Evolutionary conservation across 192 early-diverging fungal species (phyloP).

Genomic region (Nowakowskiella sp.): DNA sequence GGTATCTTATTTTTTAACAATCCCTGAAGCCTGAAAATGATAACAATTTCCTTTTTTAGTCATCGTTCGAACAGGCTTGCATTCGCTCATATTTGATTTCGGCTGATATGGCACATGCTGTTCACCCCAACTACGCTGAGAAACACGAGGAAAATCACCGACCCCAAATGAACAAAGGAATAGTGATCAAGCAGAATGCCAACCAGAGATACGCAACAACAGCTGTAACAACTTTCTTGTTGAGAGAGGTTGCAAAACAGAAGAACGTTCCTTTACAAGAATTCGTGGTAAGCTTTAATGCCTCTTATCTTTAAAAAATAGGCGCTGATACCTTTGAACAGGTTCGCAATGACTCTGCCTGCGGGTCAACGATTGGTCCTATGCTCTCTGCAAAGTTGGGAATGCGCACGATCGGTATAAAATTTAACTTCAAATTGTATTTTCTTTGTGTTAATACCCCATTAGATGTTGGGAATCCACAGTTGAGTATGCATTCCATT

Average conservation of each 20-base stretch:
- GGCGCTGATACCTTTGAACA: slow-evolving; percentile 27
- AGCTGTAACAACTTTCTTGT: slow-evolving; percentile 34
- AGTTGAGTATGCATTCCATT: slow-evolving; percentile 95
- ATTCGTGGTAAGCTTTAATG: slow-evolving; percentile 51
- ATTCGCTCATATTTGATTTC: neutral
- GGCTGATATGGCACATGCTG: slow-evolving; percentile 85
- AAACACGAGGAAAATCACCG: slow-evolving; percentile 93
- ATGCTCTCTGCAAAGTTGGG: slow-evolving; percentile 92
- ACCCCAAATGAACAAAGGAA: slow-evolving; percentile 78
- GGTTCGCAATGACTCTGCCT: slow-evolving; percentile 88
- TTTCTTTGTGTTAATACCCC: slow-evolving; percentile 1
- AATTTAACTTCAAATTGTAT: neutral
- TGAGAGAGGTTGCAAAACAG: slow-evolving; percentile 66
- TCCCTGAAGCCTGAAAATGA: too few relatives aligned
- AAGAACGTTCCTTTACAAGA: slow-evolving; percentile 74
- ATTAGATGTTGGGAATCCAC: slow-evolving; percentile 87
- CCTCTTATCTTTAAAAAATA: slow-evolving; percentile 25
- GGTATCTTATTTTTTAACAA: neutral
- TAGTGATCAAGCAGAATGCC: slow-evolving; percentile 94
- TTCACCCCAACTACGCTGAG: slow-evolving; percentile 84
- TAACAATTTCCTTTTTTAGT: neutral
- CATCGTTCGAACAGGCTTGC: neutral
- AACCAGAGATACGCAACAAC: slow-evolving; percentile 79
- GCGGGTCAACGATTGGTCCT: slow-evolving; percentile 96
- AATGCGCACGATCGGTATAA: slow-evolving; percentile 79